Evolutionary conservation across 2,329 filamentous ascomycete genomes (phyloP).

Genomic region (Verticillium longisporum): DNA sequence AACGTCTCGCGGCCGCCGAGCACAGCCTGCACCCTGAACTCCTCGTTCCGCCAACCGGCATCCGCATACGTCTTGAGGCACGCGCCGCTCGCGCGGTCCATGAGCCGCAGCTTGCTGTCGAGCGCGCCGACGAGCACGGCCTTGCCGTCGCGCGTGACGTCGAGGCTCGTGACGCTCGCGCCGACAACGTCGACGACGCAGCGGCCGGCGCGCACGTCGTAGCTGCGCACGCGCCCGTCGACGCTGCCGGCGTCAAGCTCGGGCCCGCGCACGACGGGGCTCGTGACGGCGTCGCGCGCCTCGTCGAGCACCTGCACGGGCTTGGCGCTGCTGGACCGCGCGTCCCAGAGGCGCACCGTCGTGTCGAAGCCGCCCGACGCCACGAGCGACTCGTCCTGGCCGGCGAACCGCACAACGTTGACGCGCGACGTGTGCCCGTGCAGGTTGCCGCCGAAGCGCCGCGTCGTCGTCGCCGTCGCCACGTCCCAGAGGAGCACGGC

Average conservation of each 20-base stretch:
- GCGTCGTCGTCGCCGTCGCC: conserved; percentile 65
- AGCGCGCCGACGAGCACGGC: conserved; percentile 68
- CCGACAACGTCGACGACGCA: conserved; percentile 65
- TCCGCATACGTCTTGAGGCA: conserved; percentile 67
- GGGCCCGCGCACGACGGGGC: conserved; percentile 37
- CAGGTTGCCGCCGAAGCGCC: conserved; percentile 59
- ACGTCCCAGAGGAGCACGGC: conserved; percentile 95
- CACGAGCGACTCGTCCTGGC: conserved; percentile 66
- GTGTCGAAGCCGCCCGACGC: conserved; percentile 70
- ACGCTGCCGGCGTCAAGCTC: conserved; percentile 72
- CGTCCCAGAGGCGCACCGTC: conserved; percentile 71
- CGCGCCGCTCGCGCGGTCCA: conserved; percentile 70
- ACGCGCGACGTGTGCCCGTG: conserved; percentile 65
- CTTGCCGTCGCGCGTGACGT: conserved; percentile 63
- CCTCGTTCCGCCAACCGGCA: conserved; percentile 53
- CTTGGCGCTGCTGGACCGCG: conserved; percentile 38
- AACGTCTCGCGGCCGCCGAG: conserved; percentile 71
- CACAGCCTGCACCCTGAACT: conserved; percentile 67
- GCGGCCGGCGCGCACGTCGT: conserved; percentile 74
- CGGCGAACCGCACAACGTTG: conserved; percentile 74
- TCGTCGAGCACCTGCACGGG: conserved; percentile 69
- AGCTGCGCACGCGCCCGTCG: conserved; percentile 73
- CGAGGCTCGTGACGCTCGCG: conserved; percentile 67
- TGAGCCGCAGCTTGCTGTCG: conserved; percentile 70
- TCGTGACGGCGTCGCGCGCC: conserved; percentile 62